Base-by-base conservation (phyloP, 2,329 filamentous ascomycete species). In the Apiospora aurea region DNA sequence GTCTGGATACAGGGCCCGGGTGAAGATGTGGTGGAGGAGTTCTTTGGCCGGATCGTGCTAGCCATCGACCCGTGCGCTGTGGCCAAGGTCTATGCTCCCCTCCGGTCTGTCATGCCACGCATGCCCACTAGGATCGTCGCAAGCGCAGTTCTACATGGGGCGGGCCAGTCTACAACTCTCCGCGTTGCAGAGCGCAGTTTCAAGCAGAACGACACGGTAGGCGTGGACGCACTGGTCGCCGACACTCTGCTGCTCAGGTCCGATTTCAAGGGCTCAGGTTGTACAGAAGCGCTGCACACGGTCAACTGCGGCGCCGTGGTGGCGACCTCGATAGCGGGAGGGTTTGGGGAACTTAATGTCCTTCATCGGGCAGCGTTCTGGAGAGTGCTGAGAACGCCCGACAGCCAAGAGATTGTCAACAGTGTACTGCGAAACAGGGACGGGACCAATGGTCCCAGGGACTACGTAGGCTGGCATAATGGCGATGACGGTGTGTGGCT, bases 401-500 rank as follows among this genome's bases (percentile, higher is more conserved):
- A 83, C 71, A 89, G 88, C 75, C 83, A 85, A 70, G 78, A 77
- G 2, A 77, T 87, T 11, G 82, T 89, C 3, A 85, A 86, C 72
- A 77, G 77, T 34, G 83, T 89, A 14, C 85, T 89, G 73, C 76
- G 71, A 71, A 41, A 34, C 4, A 61, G 21, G 26, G 2, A 21
- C 5, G 29, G 8, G 4, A 21, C 10, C 16, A 5, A 8, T 7
- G 2, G 29, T 38, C 18, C 7, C 16, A 8, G 53, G 6, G 16
- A n/a, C 7, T 38, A 21, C 3, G 26, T 44, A 44, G 43, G 26
- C 29, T 90, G 88, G 88, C 82, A 78, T 10, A 90, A 88, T 72
- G 88, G 88, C 0, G 81, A 88, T 69, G 83, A 84, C 10, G 83
- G 85, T 53, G 85, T 91, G 0, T 91, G 85, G 83, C 76, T 91